Base-by-base conservation (phyloP, 2,329 filamentous ascomycete genomes). In the Harringtonia aguacate region DNA sequence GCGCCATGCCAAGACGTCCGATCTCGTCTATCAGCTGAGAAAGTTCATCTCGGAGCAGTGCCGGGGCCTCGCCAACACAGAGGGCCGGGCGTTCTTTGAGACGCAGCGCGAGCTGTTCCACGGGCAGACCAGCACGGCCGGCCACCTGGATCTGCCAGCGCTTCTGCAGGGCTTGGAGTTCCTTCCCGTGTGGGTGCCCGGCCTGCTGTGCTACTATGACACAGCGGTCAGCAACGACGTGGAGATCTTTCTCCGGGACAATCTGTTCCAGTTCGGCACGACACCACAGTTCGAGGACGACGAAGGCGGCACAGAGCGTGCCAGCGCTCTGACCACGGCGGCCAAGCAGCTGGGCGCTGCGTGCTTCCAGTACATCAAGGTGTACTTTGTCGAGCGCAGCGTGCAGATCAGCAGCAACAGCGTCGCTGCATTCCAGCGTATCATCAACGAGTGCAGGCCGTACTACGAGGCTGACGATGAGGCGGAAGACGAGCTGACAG, bases 151-250 rank as follows among this genome's bases (percentile, higher is more conserved):
- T 17, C 1, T 48, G 12, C 15, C 14, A 5, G 38, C 43, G 2
- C 18, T 40, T 2, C 22, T 46, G 33, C 36, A 40, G 12, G 50
- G 56, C 17, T 33, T 64, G 41, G 52, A 56, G 17, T 52, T 56
- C 36, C 36, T 70, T 21, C 63, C 68, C 0, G 50, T 57, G n/a
- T 79, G 75, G 75, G 68, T 61, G 5, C 74, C 75, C 2, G 60
- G 62, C 21, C 55, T 78, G 21, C 57, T 79, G 28, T 66, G 63
- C 8, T 71, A 68, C 49, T 62, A 61, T 21, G 70, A 76, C 39
- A 47, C 57, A 6, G 51, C 55, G 3, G 64, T 75, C 15, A 64
- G 67, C 40, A 50, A 48, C 8, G 61, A 61, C 3, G 64, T 70
- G 5, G 65, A 72, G 41, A 50, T 52, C 1, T 67, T 77, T 44